phyloP scores from a whole-genome alignment of 352 stramenopile genomes.

The Globisporangium apiculatum region DNA sequence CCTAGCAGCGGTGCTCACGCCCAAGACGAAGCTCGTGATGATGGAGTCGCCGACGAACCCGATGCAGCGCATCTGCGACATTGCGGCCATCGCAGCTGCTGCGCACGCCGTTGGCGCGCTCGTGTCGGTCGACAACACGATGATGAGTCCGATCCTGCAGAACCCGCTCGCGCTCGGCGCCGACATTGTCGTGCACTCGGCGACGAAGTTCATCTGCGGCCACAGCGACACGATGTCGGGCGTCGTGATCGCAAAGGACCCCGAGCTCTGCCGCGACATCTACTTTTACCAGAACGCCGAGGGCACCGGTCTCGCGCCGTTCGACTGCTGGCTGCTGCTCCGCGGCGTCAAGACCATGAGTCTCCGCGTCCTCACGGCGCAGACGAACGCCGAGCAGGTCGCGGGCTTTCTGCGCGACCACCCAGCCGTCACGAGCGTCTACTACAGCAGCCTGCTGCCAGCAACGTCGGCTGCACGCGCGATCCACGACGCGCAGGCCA shows the following conservation, averaged over 20 bases:
- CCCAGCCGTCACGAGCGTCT: slow-evolving; percentile 71
- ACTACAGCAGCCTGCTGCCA: slow-evolving; percentile 89
- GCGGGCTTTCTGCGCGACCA: slow-evolving; percentile 88
- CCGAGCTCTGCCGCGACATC: slow-evolving; percentile 71
- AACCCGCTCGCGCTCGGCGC: slow-evolving; percentile 91
- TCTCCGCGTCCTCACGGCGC: slow-evolving; percentile 71
- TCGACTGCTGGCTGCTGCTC: slow-evolving; percentile 87
- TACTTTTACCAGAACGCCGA: slow-evolving; percentile 90
- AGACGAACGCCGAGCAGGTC: slow-evolving; percentile 87
- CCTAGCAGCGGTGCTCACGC: slow-evolving; percentile 37
- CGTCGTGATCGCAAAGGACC: slow-evolving; percentile 85
- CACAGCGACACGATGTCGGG: slow-evolving; percentile 96
- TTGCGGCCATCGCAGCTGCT: slow-evolving; percentile 69
- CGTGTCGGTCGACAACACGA: slow-evolving; percentile 95
- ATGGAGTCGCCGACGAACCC: slow-evolving; percentile 97
- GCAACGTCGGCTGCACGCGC: slow-evolving; percentile 49
- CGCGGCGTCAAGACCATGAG: slow-evolving; percentile 89
- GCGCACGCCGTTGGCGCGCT: slow-evolving; percentile 77
- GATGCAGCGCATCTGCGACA: slow-evolving; percentile 93
- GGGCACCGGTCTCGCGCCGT: slow-evolving; percentile 83
- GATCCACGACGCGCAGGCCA: slow-evolving; percentile 85
- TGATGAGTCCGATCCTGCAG: slow-evolving; percentile 94
- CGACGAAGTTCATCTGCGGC: slow-evolving; percentile 97
- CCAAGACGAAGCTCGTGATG: slow-evolving; percentile 93
- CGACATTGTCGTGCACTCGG: slow-evolving; percentile 95